A percentile compares a stretch with the other conserved stretches of the same genome.
phyloP scores from a whole-genome alignment of 2,329 filamentous ascomycete genomes.

The Paraphoma chrysanthemicola region DNA sequence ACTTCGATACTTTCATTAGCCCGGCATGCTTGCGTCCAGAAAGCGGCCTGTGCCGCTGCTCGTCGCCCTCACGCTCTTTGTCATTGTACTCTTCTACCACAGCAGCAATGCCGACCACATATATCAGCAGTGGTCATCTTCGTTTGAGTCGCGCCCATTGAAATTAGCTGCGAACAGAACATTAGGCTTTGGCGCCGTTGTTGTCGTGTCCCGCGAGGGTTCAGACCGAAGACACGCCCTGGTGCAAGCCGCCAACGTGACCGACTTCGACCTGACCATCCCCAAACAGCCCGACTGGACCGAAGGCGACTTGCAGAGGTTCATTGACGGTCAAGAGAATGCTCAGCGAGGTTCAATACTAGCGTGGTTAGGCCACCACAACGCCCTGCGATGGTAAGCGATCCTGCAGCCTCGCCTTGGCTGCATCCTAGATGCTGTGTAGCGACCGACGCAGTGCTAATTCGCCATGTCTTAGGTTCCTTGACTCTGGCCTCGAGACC shows the following conservation, averaged over 20 bases:
- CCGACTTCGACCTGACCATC: slow-evolving; percentile 52
- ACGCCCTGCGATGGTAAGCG: slow-evolving; percentile 50
- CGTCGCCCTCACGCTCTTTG: slow-evolving; percentile 28
- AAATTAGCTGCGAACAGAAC: slow-evolving; percentile 44
- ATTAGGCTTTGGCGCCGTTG: slow-evolving; percentile 51
- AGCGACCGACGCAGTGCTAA: slow-evolving; percentile 14
- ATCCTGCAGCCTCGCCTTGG: slow-evolving; percentile 12
- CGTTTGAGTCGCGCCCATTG: slow-evolving; percentile 28
- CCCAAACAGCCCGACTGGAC: slow-evolving; percentile 52
- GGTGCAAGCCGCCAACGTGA: slow-evolving; percentile 51
- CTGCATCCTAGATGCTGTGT: not conserved
- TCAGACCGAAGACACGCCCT: slow-evolving; percentile 50
- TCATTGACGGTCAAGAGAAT: slow-evolving; percentile 45
- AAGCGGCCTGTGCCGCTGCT: slow-evolving; percentile 42
- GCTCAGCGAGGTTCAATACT: slow-evolving; percentile 50
- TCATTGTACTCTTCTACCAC: slow-evolving; percentile 39
- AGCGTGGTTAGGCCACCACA: slow-evolving; percentile 54
- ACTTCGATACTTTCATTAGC: slow-evolving; percentile 9
- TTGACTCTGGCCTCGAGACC: slow-evolving; percentile 51
- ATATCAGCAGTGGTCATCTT: slow-evolving; percentile 38
- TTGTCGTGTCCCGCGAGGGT: slow-evolving; percentile 50
- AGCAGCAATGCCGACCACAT: slow-evolving; percentile 33
- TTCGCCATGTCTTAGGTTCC: slow-evolving; percentile 41
- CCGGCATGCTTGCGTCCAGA: slow-evolving; percentile 41
- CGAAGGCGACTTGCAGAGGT: slow-evolving; percentile 47